Evolutionary conservation across 1,284 basidiomycete genomes (phyloP).

Genomic region (Paramarasmius palmivorus): DNA sequence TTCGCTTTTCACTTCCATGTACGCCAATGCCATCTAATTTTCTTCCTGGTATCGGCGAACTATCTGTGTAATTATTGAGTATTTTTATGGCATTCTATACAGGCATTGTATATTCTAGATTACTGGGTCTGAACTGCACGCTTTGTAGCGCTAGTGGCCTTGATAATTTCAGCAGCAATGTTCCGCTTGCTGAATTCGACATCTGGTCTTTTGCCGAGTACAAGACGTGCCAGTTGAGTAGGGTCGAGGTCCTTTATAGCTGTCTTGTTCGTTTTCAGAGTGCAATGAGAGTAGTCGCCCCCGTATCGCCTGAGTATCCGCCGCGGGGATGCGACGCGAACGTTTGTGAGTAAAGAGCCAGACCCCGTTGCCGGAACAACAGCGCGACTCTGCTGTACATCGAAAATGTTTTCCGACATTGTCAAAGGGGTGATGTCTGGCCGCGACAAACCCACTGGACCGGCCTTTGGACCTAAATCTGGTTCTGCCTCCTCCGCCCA

Average conservation of each 20-base stretch:
- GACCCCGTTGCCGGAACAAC: neutral
- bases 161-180: constrained; percentile 24
- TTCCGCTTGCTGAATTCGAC: neutral
- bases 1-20: neutral
- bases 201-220: constrained; percentile 24
- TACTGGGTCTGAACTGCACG: neutral
- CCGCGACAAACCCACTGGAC: neutral
- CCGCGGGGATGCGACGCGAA: constrained; percentile 2
- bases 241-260: constrained; percentile 34
- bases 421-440: too few species aligned
- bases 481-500: neutral
- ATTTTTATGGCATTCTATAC: neutral
- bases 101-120: neutral
- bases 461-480: neutral
- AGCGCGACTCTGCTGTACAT: neutral
- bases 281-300: constrained; percentile 54
- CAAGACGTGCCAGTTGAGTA: constrained; percentile 40
- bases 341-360: neutral
- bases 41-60: neutral
- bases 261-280: constrained; percentile 24
- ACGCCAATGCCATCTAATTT: too few species aligned
- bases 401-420: too few species aligned
- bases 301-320: constrained; percentile 34
- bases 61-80: constrained; percentile 2
- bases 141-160: constrained; percentile 1